These are phyloP conservation scores for Acrodontium crateriforme DNA, from an alignment of 2,329 filamentous ascomycete genomes.

Conservation along the genomic window DNA sequence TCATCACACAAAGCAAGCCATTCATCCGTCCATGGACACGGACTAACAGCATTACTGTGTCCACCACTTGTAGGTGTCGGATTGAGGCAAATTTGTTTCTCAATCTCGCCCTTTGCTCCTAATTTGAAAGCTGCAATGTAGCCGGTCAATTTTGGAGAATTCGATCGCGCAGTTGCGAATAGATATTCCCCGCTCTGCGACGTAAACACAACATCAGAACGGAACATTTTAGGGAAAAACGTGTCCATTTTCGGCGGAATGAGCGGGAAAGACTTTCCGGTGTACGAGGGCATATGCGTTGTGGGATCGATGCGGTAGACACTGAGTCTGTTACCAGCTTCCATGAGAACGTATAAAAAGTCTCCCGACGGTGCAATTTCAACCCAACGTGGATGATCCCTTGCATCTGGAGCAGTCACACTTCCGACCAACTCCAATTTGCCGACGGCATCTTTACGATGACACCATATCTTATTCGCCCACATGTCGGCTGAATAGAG, in stretches of 20 bases:
- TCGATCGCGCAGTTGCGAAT: slow-evolving; percentile 72
- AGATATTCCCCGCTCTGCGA: slow-evolving; percentile 58
- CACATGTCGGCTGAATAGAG: slow-evolving; percentile 68
- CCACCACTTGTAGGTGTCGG: slow-evolving; percentile 79
- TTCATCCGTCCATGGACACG: slow-evolving; percentile 72
- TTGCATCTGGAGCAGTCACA: slow-evolving; percentile 53
- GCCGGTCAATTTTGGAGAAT: slow-evolving; percentile 60
- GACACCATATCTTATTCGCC: slow-evolving; percentile 73
- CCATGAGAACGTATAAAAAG: slow-evolving; percentile 78
- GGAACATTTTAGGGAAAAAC: slow-evolving; percentile 53
- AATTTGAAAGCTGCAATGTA: slow-evolving; percentile 74
- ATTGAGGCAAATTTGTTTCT: slow-evolving; percentile 65
- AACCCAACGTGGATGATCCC: slow-evolving; percentile 79
- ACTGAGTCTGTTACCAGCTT: slow-evolving; percentile 71
- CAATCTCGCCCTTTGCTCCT: slow-evolving; percentile 50
- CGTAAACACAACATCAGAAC: slow-evolving; percentile 69
- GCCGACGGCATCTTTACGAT: slow-evolving; percentile 52
- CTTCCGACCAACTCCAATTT: slow-evolving; percentile 56
- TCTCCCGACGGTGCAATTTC: slow-evolving; percentile 65
- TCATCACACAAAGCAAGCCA: slow-evolving; percentile 86
- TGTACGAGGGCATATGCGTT: slow-evolving; percentile 66
- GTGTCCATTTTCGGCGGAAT: slow-evolving; percentile 56
- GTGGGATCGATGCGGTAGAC: slow-evolving; percentile 66
- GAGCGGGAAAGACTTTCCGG: slow-evolving; percentile 60
- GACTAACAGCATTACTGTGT: slow-evolving; percentile 76